These are phyloP conservation scores for Vavraia culicis DNA, from an alignment of 371 early-diverging fungal genomes.

Conservation along the genomic window DNA sequence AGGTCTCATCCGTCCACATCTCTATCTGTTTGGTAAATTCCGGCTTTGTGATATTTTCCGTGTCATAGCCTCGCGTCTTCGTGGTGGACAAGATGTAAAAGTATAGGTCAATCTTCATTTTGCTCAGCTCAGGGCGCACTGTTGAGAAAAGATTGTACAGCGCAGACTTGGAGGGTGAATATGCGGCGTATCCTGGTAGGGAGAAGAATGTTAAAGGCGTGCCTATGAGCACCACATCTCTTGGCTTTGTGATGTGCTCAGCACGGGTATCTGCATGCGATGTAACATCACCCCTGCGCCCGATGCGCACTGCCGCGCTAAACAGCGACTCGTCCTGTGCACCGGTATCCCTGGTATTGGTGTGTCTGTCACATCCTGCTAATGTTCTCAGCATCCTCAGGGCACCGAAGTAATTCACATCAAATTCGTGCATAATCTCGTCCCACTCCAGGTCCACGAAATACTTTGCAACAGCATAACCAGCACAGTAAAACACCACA, in stretches of 20 bases:
- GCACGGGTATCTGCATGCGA: no score
- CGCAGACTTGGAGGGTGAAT: constrained; percentile 60
- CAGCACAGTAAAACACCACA: constrained; percentile 57
- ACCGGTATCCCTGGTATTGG: no score
- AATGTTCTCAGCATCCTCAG: constrained; percentile 48
- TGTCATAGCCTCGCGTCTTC: constrained; percentile 54
- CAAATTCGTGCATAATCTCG: constrained; percentile 48
- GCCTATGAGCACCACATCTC: constrained; percentile 53
- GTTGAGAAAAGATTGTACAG: constrained; percentile 49
- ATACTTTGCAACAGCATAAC: constrained; percentile 50
- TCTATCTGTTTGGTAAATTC: constrained; percentile 57
- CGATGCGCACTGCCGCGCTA: constrained; percentile 15
- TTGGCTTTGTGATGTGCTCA: no score
- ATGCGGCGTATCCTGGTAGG: constrained; percentile 58
- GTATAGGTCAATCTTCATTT: constrained; percentile 51
- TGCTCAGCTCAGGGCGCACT: constrained; percentile 53
- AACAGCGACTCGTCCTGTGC: no score
- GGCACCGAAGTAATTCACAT: constrained; percentile 59
- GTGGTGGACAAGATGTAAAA: constrained; percentile 61
- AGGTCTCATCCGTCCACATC: no score
- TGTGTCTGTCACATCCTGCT: no score
- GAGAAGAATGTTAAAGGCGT: constrained; percentile 51
- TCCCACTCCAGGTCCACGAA: constrained; percentile 51
- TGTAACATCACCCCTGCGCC: not conserved
- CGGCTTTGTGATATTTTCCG: constrained; percentile 59